These are phyloP conservation scores for Curvularia lunata DNA, from an alignment of 2,329 filamentous ascomycete species.

Conservation along the genomic window DNA sequence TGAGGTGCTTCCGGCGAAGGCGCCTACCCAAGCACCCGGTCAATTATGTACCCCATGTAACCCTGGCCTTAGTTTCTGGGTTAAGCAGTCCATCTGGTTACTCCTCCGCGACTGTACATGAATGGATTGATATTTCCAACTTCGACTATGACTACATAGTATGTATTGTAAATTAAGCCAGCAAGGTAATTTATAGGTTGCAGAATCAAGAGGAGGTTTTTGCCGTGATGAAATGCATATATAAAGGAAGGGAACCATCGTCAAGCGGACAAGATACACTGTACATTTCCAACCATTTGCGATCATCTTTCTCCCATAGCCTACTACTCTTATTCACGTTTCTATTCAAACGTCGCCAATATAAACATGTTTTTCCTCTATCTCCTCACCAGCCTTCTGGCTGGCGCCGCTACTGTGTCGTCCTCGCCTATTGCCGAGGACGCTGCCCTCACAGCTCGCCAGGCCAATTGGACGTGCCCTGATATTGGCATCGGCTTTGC, in stretches of 20 bases:
- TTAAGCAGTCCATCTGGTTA: neutral
- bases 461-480: slow-evolving; percentile 1
- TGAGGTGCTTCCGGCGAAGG: neutral
- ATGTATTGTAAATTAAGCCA: neutral
- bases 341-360: neutral
- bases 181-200: neutral
- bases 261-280: neutral
- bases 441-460: neutral
- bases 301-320: neutral
- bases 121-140: neutral
- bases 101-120: neutral
- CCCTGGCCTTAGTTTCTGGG: neutral
- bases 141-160: neutral
- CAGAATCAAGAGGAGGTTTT: neutral
- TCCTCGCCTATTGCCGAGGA: slow-evolving; percentile 1
- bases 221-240: neutral
- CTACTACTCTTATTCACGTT: neutral
- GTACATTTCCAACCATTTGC: neutral
- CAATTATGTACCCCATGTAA: neutral
- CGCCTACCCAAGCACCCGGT: neutral
- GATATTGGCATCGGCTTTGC: neutral
- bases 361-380: neutral
- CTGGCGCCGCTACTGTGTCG: neutral
- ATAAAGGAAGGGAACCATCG: neutral
- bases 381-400: neutral